These are phyloP conservation scores for Geranomyces michiganensis DNA, from an alignment of 192 early-diverging fungal species.

Conservation along the genomic window DNA sequence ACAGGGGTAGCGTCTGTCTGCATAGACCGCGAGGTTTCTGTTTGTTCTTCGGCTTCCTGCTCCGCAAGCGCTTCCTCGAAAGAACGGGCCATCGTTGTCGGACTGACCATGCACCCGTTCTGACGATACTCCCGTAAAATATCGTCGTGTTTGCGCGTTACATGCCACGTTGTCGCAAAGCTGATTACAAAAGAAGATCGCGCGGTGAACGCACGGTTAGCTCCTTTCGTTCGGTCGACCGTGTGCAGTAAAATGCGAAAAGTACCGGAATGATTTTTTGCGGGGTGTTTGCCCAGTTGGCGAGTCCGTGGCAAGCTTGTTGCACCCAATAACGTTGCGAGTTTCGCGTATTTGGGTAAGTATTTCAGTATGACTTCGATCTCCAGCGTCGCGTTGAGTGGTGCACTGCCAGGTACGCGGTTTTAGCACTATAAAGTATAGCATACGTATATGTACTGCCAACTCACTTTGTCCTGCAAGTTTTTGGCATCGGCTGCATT, in stretches of 20 bases:
- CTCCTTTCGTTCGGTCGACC: background rate
- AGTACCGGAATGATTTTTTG: constrained; percentile 37
- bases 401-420: background rate
- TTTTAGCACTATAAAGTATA: background rate
- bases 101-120: constrained; percentile 27
- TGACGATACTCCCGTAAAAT: constrained; percentile 36
- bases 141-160: constrained; percentile 36
- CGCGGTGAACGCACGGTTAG: constrained; percentile 3
- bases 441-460: background rate
- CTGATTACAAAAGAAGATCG: background rate
- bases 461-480: constrained; percentile 1
- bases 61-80: constrained; percentile 21
- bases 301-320: constrained; percentile 36
- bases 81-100: constrained; percentile 12
- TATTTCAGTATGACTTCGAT: background rate
- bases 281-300: constrained; percentile 49
- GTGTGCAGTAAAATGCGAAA: background rate
- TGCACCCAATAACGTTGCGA: constrained; percentile 37
- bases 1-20: background rate
- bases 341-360: constrained; percentile 19
- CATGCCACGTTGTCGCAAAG: constrained; percentile 28
- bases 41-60: background rate
- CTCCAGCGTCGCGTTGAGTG: background rate
- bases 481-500: background rate
- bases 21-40: background rate